Evolutionary conservation across 148 eudicot genomes (phyloP).

Genomic region (Fagopyrum homotropicum): DNA sequence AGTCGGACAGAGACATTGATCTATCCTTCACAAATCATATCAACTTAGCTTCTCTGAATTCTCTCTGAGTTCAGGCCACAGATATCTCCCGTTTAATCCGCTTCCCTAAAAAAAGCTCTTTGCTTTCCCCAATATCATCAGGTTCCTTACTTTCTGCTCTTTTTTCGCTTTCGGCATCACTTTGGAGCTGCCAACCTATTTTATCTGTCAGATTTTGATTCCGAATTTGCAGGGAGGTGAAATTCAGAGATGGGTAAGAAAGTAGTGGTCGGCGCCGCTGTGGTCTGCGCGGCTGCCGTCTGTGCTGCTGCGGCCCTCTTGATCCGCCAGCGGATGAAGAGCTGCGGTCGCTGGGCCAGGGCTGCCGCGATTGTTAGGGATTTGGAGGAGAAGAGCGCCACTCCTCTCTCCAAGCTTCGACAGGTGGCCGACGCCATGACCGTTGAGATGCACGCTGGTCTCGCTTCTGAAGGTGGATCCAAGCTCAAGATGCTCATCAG

Average conservation of each 20-base stretch:
- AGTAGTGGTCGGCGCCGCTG: conserved; percentile 55
- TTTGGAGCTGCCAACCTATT: not conserved
- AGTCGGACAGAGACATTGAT: not conserved
- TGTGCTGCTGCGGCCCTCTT: conserved; percentile 51
- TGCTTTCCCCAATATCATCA: not conserved
- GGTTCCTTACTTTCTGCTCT: not conserved
- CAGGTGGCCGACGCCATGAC: conserved; percentile 86
- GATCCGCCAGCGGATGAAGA: conserved; percentile 42
- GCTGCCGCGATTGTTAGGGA: conserved; percentile 44
- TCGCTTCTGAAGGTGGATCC: conserved; percentile 79
- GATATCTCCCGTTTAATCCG: not conserved
- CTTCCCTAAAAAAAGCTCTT: not conserved
- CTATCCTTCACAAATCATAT: no score
- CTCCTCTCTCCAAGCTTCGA: conserved; percentile 41
- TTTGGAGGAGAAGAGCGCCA: conserved; percentile 40
- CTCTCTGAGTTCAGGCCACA: not conserved
- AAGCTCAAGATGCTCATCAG: conserved; percentile 85
- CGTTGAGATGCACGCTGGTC: conserved; percentile 91
- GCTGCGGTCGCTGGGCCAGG: conserved; percentile 39
- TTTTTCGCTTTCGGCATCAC: not conserved
- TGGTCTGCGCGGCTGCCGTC: conserved; percentile 46
- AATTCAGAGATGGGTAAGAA: conserved; percentile 29
- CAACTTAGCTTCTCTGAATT: no score
- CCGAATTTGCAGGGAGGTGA: not conserved
- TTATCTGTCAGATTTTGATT: conserved; percentile 1